These are phyloP conservation scores for Agrocybe pediades DNA, from an alignment of 768 basidiomycete species.

Conservation along the genomic window DNA sequence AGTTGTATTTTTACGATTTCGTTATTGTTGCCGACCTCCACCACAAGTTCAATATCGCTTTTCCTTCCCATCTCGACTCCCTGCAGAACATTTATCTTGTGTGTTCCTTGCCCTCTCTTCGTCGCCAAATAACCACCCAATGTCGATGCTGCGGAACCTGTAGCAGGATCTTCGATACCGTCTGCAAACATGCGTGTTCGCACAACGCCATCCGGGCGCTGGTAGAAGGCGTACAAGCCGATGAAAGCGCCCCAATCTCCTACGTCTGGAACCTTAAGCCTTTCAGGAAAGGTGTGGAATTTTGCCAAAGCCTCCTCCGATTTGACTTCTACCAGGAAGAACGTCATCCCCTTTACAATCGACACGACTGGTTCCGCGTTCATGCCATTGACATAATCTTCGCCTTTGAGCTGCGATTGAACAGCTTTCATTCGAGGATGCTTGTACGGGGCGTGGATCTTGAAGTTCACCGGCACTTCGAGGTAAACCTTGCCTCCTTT, in stretches of 20 bases:
- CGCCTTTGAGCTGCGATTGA: conserved; percentile 28
- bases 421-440: conserved; percentile 27
- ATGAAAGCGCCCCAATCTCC: conserved; percentile 43
- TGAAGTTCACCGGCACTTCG: conserved; percentile 43
- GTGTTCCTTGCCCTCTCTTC: conserved; percentile 36
- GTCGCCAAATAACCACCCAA: conserved; percentile 41
- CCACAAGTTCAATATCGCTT: conserved; percentile 42
- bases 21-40: conserved; percentile 30
- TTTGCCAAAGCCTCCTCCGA: conserved; percentile 39
- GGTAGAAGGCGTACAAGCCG: conserved; percentile 38
- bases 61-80: conserved; percentile 48
- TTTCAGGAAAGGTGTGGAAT: conserved; percentile 27
- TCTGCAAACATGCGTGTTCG: conserved; percentile 45
- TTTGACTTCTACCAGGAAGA: conserved; percentile 36
- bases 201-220: conserved; percentile 32
- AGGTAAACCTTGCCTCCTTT: conserved; percentile 31
- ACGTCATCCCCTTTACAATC: conserved; percentile 50
- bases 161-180: conserved; percentile 44
- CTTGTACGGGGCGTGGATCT: conserved; percentile 31
- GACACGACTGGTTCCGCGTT: conserved; percentile 38
- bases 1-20: conserved; percentile 35
- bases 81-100: conserved; percentile 39
- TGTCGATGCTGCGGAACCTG: conserved; percentile 47
- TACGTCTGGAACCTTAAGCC: conserved; percentile 26
- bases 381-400: conserved; percentile 38